Conservation (phyloP, 176 grass and related monocot genomes). For the Urochloa ruziziensis region DNA sequence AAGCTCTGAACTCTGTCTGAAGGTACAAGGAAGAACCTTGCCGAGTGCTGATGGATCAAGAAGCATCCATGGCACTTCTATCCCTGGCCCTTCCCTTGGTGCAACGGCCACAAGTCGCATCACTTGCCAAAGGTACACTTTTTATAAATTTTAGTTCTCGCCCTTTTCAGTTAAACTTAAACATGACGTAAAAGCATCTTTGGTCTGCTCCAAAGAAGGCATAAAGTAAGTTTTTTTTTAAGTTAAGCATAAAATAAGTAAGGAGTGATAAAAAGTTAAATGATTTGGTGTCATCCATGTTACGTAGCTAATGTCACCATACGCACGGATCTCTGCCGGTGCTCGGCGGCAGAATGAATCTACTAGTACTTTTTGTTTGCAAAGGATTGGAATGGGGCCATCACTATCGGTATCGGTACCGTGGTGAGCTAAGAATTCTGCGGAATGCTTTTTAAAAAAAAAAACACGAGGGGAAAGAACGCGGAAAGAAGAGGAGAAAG, state of each 20-base stretch:
- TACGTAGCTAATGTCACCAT: constrained; percentile 14
- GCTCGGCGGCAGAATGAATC: not conserved
- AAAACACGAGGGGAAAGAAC: not conserved
- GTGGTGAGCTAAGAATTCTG: not conserved
- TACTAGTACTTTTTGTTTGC: not conserved
- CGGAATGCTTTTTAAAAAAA: not conserved
- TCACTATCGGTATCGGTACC: not conserved
- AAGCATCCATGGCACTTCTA: not conserved
- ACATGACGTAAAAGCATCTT: not conserved
- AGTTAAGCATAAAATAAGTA: not conserved
- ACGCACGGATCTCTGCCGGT: not conserved
- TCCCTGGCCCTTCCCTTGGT: not conserved
- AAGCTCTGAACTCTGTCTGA: not conserved
- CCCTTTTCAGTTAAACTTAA: not conserved
- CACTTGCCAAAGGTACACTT: not conserved
- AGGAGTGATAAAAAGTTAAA: not conserved
- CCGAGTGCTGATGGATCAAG: constrained; percentile 7
- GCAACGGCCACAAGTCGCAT: not conserved
- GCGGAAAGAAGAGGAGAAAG: constrained; percentile 3
- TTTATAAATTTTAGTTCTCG: not conserved
- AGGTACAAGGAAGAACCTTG: not conserved
- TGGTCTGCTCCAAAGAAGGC: not conserved
- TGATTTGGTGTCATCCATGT: constrained; percentile 28
- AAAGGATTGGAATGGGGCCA: not conserved
- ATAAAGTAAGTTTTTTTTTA: not conserved